phyloP scores from a whole-genome alignment of 169 alveolate genomes.

The Plasmodium coatneyi region DNA sequence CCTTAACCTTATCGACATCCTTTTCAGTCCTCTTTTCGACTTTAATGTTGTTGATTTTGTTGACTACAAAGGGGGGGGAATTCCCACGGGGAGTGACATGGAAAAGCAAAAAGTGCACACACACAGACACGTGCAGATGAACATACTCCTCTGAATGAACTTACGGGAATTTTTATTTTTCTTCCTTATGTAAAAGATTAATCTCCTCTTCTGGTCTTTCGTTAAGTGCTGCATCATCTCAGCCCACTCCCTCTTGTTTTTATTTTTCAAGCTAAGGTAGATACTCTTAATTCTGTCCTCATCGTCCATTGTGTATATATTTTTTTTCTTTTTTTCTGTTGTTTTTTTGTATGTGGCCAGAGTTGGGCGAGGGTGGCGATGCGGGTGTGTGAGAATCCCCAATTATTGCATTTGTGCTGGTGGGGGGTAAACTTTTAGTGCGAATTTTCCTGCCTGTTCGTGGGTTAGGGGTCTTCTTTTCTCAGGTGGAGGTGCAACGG shows the following conservation, averaged over 20 bases:
- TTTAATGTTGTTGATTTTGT: slow-evolving; percentile 67
- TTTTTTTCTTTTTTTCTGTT: background rate
- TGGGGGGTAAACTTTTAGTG: background rate
- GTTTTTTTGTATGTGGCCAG: background rate
- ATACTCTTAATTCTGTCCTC: slow-evolving; percentile 56
- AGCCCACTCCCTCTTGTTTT: slow-evolving; percentile 72
- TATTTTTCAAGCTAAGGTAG: slow-evolving; percentile 54
- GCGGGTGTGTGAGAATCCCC: background rate
- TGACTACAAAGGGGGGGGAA: background rate
- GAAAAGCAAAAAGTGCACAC: background rate
- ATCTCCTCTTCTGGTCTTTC: slow-evolving; percentile 62
- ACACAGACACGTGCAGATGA: background rate
- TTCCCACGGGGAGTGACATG: background rate
- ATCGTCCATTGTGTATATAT: slow-evolving; percentile 46
- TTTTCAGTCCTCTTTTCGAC: slow-evolving; percentile 59
- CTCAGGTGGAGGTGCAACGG: background rate
- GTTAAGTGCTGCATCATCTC: slow-evolving; percentile 70
- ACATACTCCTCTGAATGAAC: background rate
- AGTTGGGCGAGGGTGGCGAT: background rate
- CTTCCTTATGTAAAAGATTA: slow-evolving; percentile 60
- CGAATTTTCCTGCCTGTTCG: background rate
- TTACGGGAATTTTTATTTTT: slow-evolving; percentile 71
- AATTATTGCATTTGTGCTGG: background rate
- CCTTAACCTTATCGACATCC: slow-evolving; percentile 24
- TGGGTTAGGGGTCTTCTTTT: background rate